These are phyloP conservation scores for Pseudopyrenochaeta lycopersici DNA, from an alignment of 2,329 filamentous ascomycete species.

Conservation along the genomic window DNA sequence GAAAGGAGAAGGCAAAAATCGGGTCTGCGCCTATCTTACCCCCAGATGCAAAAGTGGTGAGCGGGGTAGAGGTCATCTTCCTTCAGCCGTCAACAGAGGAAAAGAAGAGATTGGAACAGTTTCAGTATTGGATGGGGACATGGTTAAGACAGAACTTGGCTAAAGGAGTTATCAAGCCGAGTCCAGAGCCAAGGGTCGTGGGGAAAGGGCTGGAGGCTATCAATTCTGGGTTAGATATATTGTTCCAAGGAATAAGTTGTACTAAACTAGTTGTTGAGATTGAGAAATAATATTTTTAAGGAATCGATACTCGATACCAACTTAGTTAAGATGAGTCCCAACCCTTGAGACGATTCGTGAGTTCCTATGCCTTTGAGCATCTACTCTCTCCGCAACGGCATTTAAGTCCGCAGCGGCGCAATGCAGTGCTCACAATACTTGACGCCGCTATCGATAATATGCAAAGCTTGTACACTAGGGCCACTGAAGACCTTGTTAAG, in stretches of 20 bases:
- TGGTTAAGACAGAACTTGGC: background rate
- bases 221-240: background rate
- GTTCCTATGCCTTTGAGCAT: too few species aligned
- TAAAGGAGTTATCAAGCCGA: background rate
- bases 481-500: too few species aligned
- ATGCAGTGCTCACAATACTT: too few species aligned
- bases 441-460: too few species aligned
- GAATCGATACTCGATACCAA: too few species aligned
- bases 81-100: background rate
- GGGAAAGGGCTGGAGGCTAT: constrained; percentile 1
- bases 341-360: too few species aligned
- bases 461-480: too few species aligned
- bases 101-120: background rate
- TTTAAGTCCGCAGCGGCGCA: too few species aligned
- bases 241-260: constrained; percentile 1
- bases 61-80: background rate
- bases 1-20: background rate
- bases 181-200: background rate
- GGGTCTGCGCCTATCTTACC: constrained; percentile 1
- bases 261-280: background rate
- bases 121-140: background rate
- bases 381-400: too few species aligned
- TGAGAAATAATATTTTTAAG: background rate
- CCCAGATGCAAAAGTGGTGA: background rate
- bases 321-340: too few species aligned